Evolutionary conservation across 768 basidiomycete species (phyloP).

Genomic region (Leucocoprinus birnbaumii): DNA sequence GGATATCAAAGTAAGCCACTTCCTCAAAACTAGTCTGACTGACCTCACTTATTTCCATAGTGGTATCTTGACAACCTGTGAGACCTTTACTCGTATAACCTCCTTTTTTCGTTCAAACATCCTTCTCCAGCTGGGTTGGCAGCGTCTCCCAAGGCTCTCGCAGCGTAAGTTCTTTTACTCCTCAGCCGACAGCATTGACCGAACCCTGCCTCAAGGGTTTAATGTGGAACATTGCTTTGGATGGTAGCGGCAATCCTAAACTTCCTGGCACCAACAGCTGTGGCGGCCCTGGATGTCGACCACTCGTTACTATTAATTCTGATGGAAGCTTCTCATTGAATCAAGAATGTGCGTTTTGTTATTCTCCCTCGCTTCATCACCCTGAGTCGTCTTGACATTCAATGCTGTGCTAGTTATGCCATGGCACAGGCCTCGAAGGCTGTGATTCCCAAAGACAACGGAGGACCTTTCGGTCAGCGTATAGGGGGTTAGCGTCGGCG

Average conservation of each 20-base stretch:
- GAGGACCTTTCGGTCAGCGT: constrained; percentile 63
- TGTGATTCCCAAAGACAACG: constrained; percentile 59
- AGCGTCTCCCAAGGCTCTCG: no score
- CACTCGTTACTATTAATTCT: constrained; percentile 59
- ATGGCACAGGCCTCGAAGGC: constrained; percentile 75
- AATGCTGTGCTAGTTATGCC: constrained; percentile 31
- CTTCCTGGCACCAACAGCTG: constrained; percentile 62
- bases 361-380: no score
- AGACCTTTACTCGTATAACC: constrained; percentile 15
- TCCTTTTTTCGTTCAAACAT: background rate
- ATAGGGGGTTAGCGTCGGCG: constrained; percentile 59
- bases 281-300: constrained; percentile 55
- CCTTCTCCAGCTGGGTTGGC: no score
- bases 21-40: background rate
- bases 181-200: no score
- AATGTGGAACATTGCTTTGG: constrained; percentile 74
- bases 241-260: constrained; percentile 54
- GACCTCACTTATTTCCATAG: constrained; percentile 22
- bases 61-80: constrained; percentile 68
- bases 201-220: constrained; percentile 46
- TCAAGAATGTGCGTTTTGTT: constrained; percentile 72
- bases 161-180: no score
- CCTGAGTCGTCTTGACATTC: no score
- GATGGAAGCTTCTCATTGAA: constrained; percentile 60
- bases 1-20: constrained; percentile 58